These are phyloP conservation scores for Apostasia shenzhenica DNA, from an alignment of 106 monocot genomes.

Conservation along the genomic window DNA sequence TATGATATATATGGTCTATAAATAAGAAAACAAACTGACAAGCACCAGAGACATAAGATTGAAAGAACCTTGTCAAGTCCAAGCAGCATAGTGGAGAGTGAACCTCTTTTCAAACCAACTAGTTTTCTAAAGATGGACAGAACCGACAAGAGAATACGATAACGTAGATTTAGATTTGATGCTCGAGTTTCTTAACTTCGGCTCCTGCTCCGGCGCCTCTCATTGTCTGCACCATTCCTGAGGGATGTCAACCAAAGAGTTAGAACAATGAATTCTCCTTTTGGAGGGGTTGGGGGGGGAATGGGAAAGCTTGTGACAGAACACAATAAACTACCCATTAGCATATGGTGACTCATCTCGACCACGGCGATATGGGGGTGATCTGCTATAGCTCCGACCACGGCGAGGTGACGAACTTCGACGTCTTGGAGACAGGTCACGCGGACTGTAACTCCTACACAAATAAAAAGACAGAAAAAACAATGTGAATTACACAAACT, in stretches of 20 bases:
- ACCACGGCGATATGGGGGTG: constrained; percentile 44
- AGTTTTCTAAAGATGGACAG: not conserved
- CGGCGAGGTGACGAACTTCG: constrained; percentile 58
- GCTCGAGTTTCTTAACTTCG: constrained; percentile 4
- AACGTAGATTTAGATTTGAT: not conserved
- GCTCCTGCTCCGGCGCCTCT: constrained; percentile 8
- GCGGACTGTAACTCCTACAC: constrained; percentile 66
- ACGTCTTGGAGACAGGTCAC: constrained; percentile 59
- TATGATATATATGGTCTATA: not conserved
- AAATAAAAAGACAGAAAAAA: not conserved
- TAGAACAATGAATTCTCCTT: too few relatives aligned
- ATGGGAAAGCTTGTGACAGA: not conserved
- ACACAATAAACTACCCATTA: constrained; percentile 6
- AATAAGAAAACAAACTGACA: not conserved
- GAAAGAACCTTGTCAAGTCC: too few relatives aligned
- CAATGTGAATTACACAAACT: too few relatives aligned
- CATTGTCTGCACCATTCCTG: not conserved
- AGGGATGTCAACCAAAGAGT: too few relatives aligned
- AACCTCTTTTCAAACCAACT: not conserved
- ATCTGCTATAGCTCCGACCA: constrained; percentile 67
- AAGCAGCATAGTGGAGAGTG: not conserved
- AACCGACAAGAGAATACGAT: not conserved
- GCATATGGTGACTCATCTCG: constrained; percentile 57
- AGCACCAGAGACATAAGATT: too few relatives aligned
- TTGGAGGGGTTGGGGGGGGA: too few relatives aligned